A percentile compares a stretch with the other conserved stretches of the same genome.
Conservation (phyloP, 768 basidiomycete species). For the Astraeus odoratus region DNA sequence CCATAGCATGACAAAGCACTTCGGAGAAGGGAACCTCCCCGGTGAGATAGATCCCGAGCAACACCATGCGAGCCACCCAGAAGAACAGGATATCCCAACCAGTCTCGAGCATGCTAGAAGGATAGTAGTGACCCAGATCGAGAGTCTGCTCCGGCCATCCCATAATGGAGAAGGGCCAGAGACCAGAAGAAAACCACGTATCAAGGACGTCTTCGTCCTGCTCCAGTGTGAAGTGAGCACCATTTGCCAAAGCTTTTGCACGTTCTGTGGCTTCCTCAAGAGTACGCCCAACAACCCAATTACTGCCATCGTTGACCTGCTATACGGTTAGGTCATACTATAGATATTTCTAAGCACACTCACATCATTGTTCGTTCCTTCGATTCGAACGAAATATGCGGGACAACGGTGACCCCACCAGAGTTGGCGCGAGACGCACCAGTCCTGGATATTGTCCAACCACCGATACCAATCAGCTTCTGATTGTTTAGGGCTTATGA, state of each 20-base stretch:
- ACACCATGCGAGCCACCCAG: slow-evolving; percentile 99
- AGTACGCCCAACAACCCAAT: slow-evolving; percentile 89
- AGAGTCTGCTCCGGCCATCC: slow-evolving; percentile 96
- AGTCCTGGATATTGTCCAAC: slow-evolving; percentile 93
- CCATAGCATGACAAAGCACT: slow-evolving; percentile 97
- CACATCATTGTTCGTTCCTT: slow-evolving; percentile 67
- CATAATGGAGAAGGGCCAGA: slow-evolving; percentile 97
- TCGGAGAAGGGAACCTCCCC: slow-evolving; percentile 91
- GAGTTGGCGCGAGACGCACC: slow-evolving; percentile 97
- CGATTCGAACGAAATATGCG: slow-evolving; percentile 85
- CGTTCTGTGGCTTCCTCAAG: slow-evolving; percentile 70
- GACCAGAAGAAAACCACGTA: slow-evolving; percentile 97
- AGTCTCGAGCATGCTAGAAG: slow-evolving; percentile 86
- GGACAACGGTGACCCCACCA: slow-evolving; percentile 99
- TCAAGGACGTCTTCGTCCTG: slow-evolving; percentile 98
- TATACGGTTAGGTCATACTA: not conserved
- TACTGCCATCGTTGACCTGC: slow-evolving; percentile 60
- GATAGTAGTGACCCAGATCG: slow-evolving; percentile 81
- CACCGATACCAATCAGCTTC: slow-evolving; percentile 96
- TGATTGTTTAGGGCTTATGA: slow-evolving; percentile 75
- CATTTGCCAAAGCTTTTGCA: slow-evolving; percentile 62
- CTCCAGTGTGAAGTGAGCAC: slow-evolving; percentile 63
- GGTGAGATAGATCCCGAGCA: slow-evolving; percentile 86
- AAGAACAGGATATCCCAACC: slow-evolving; percentile 99
- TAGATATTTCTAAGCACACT: slow-evolving; percentile 12